phyloP scores from a whole-genome alignment of 108 stramenopile species.

The Nitzschia inconspicua region DNA sequence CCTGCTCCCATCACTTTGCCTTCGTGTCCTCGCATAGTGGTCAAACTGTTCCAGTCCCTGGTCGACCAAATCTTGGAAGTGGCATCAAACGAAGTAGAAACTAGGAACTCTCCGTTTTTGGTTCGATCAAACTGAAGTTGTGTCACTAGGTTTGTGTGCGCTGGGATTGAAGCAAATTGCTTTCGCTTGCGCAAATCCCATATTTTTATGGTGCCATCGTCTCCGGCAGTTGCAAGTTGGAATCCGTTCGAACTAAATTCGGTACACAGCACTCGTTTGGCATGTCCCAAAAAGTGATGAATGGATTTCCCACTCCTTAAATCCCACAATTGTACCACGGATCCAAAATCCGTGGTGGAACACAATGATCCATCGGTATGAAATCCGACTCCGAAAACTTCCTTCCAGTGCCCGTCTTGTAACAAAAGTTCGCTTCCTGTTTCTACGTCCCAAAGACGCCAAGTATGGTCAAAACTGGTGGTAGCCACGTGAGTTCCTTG shows the following conservation, averaged over 20 bases:
- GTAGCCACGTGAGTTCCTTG: conserved; percentile 83
- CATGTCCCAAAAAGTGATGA: conserved; percentile 86
- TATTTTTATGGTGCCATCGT: conserved; percentile 91
- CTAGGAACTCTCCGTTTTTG: conserved; percentile 76
- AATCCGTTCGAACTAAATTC: conserved; percentile 92
- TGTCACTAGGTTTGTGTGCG: conserved; percentile 90
- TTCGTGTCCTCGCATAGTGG: conserved; percentile 90
- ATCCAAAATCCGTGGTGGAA: conserved; percentile 93
- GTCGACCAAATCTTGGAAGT: conserved; percentile 89
- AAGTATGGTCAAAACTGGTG: conserved; percentile 95
- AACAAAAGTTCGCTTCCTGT: conserved; percentile 86
- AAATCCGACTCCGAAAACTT: conserved; percentile 91
- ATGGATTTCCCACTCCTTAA: conserved; percentile 87
- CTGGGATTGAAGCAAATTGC: conserved; percentile 85
- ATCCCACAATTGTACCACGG: conserved; percentile 95
- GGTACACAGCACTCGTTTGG: conserved; percentile 72
- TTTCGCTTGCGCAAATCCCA: conserved; percentile 92
- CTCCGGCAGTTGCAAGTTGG: conserved; percentile 91
- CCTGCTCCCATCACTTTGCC: conserved; percentile 93
- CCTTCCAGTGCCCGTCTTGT: conserved; percentile 94
- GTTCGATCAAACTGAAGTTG: conserved; percentile 74
- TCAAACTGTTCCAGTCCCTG: conserved; percentile 82
- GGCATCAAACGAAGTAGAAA: conserved; percentile 92
- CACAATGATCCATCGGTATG: conserved; percentile 94
- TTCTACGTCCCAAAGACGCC: conserved; percentile 98